Conservation (phyloP, 129 eudicot genomes). For the Centrapalus pauciflorus region DNA sequence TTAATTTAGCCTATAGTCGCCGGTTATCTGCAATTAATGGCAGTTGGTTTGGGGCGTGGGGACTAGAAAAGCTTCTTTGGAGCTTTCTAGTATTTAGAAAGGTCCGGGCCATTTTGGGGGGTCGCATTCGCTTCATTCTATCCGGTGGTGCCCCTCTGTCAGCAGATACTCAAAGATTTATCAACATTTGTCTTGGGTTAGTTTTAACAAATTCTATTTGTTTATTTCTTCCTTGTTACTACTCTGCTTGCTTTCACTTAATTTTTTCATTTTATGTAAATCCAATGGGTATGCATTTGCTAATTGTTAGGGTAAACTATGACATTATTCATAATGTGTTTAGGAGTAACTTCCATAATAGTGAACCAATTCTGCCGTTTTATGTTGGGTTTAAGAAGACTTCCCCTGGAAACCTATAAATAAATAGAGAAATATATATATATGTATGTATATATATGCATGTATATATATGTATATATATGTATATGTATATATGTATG, state of each 20-base stretch:
- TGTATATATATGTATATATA: no score
- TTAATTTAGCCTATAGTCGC: slow-evolving; percentile 71
- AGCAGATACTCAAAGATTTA: slow-evolving; percentile 90
- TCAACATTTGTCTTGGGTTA: slow-evolving; percentile 86
- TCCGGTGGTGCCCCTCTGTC: slow-evolving; percentile 98
- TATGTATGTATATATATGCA: no score
- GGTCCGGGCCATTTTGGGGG: slow-evolving; percentile 81
- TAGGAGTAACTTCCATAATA: neutral
- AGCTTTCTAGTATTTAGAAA: slow-evolving; percentile 72
- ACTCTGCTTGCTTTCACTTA: neutral
- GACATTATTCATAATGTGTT: neutral
- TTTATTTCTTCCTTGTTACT: neutral
- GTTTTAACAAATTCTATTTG: slow-evolving; percentile 16
- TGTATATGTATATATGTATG: no score
- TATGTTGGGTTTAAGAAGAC: no score
- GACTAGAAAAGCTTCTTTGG: slow-evolving; percentile 78
- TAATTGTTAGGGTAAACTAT: neutral
- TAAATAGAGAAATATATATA: no score
- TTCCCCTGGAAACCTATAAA: no score
- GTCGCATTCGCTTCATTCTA: slow-evolving; percentile 82
- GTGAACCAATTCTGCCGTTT: no score
- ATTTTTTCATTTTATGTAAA: neutral
- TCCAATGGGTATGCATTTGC: neutral
- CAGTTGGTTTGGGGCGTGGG: slow-evolving; percentile 98
- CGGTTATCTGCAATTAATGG: slow-evolving; percentile 85